These are phyloP conservation scores for Leccinum solheimii DNA, from an alignment of 1,284 basidiomycete genomes.

Conservation along the genomic window DNA sequence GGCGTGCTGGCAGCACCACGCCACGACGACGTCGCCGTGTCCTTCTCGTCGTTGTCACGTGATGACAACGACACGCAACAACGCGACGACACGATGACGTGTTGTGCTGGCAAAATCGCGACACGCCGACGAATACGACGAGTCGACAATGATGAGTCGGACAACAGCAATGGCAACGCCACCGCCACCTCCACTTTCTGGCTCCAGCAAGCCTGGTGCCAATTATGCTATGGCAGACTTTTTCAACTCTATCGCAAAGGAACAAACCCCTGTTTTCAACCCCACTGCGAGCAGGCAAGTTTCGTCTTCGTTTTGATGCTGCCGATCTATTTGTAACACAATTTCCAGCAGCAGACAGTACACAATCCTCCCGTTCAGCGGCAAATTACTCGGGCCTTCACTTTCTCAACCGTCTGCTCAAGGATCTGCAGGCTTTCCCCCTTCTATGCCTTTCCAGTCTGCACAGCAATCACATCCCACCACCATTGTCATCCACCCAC, in stretches of 20 bases:
- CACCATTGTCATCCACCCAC: constrained; percentile 23
- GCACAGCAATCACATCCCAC: constrained; percentile 29
- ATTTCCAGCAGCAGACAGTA: constrained; percentile 60
- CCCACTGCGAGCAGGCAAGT: constrained; percentile 57
- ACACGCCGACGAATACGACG: too few relatives aligned
- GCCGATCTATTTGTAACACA: constrained; percentile 14
- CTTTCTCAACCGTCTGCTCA: constrained; percentile 42
- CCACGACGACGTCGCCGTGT: too few relatives aligned
- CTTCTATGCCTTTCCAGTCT: constrained; percentile 42
- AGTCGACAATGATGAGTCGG: too few relatives aligned
- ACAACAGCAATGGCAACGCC: too few relatives aligned
- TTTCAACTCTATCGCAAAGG: constrained; percentile 89
- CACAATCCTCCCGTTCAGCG: constrained; percentile 78
- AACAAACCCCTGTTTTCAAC: constrained; percentile 76
- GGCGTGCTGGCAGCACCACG: too few relatives aligned
- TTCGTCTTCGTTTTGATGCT: background rate
- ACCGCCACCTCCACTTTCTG: constrained; percentile 26
- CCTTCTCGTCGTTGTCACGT: too few relatives aligned
- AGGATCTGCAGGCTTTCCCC: constrained; percentile 61
- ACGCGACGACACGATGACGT: too few relatives aligned
- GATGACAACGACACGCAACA: too few relatives aligned
- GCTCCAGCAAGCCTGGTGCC: constrained; percentile 25
- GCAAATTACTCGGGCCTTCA: constrained; percentile 48
- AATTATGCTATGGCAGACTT: constrained; percentile 75
- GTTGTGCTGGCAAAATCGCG: too few relatives aligned